Conservation (phyloP, 2,329 filamentous ascomycete genomes). For the Lecanosticta acicola region DNA sequence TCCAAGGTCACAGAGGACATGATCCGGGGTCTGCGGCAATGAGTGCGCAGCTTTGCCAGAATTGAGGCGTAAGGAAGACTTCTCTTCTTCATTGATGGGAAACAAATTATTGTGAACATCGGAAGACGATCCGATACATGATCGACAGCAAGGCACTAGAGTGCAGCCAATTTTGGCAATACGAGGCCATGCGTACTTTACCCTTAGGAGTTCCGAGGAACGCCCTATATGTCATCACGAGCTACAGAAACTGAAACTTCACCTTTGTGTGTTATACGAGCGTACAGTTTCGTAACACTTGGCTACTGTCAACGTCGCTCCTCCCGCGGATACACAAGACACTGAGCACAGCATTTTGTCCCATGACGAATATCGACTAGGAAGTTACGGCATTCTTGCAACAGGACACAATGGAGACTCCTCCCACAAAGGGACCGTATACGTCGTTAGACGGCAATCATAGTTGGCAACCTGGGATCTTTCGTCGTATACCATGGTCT, state of each 20-base stretch:
- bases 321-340: not conserved
- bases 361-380: not conserved
- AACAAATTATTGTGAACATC: no score
- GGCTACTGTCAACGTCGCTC: no score
- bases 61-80: no score
- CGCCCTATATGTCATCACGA: not conserved
- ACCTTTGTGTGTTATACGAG: not conserved
- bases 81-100: no score
- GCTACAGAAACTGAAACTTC: not conserved
- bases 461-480: conserved; percentile 1
- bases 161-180: not conserved
- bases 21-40: no score
- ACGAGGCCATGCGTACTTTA: not conserved
- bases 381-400: not conserved
- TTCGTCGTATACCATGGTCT: conserved; percentile 5
- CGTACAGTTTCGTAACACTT: no score
- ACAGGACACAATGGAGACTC: not conserved
- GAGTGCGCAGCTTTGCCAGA: no score
- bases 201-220: not conserved
- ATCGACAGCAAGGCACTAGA: not conserved
- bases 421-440: not conserved
- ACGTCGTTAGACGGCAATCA: not conserved
- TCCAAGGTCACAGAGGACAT: no score
- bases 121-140: no score
- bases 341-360: not conserved